Conservation (phyloP, 2,329 filamentous ascomycete species). For the Xylaria multiplex region DNA sequence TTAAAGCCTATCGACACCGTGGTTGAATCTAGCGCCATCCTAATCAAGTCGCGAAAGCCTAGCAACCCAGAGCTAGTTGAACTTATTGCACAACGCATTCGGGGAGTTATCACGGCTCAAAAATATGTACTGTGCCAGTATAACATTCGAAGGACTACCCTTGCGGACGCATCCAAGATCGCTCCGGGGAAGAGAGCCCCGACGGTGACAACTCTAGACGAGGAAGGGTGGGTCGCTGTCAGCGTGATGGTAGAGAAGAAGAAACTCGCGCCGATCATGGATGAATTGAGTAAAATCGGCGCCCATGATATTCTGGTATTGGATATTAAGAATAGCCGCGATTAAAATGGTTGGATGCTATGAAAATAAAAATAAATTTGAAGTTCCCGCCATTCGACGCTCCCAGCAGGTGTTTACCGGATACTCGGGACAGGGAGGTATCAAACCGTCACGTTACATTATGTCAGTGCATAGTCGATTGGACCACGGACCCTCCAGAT, state of each 20-base stretch:
- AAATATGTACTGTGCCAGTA: constrained; percentile 96
- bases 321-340: constrained; percentile 77
- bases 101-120: constrained; percentile 94
- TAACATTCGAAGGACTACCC: constrained; percentile 80
- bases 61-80: constrained; percentile 83
- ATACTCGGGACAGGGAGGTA: constrained; percentile 8
- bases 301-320: constrained; percentile 87
- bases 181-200: constrained; percentile 95
- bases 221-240: constrained; percentile 93
- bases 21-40: constrained; percentile 83
- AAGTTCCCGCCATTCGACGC: not conserved
- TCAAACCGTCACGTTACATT: constrained; percentile 19
- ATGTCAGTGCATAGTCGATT: constrained; percentile 11
- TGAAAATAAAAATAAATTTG: not conserved
- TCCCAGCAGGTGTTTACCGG: not conserved
- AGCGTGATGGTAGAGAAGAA: constrained; percentile 93
- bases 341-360: constrained; percentile 30
- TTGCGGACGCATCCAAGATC: constrained; percentile 75
- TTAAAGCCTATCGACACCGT: constrained; percentile 95
- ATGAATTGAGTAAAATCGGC: constrained; percentile 78
- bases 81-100: constrained; percentile 85
- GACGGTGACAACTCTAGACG: constrained; percentile 88
- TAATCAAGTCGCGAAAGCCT: constrained; percentile 89
- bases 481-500: constrained; percentile 20
- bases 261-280: constrained; percentile 86